Conservation (phyloP, 345 rosid species). For the Gossypium turneri region DNA sequence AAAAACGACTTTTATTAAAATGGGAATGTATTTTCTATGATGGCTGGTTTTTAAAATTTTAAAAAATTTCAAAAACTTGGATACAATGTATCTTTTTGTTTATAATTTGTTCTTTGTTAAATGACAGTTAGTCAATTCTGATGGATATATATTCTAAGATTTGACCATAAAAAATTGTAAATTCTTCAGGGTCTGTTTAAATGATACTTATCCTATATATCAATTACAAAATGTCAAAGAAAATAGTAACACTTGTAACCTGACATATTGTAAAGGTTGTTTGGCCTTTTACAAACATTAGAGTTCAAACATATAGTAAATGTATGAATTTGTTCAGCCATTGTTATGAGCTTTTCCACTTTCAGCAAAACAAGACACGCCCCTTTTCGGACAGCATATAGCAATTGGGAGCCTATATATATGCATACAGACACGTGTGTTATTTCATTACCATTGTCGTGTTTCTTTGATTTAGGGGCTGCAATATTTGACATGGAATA, state of each 20-base stretch:
- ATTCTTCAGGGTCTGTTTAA: no score
- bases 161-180: no score
- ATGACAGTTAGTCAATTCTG: no score
- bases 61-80: no score
- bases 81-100: no score
- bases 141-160: no score
- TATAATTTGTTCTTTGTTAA: no score
- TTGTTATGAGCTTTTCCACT: conserved; percentile 11
- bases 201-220: no score
- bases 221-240: no score
- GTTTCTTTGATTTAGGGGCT: conserved; percentile 46
- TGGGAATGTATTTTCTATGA: not conserved
- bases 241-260: not conserved
- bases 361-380: not conserved
- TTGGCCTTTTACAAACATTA: conserved; percentile 24
- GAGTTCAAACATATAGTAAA: not conserved
- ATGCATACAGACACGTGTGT: not conserved
- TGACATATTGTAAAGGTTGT: conserved; percentile 1
- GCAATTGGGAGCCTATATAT: not conserved
- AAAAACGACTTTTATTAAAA: not conserved
- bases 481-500: conserved; percentile 94
- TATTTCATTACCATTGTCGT: not conserved
- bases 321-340: no score
- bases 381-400: no score
- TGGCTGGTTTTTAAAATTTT: no score